Base-by-base conservation (phyloP, 306 rosid genomes). In the Morella rubra region DNA sequence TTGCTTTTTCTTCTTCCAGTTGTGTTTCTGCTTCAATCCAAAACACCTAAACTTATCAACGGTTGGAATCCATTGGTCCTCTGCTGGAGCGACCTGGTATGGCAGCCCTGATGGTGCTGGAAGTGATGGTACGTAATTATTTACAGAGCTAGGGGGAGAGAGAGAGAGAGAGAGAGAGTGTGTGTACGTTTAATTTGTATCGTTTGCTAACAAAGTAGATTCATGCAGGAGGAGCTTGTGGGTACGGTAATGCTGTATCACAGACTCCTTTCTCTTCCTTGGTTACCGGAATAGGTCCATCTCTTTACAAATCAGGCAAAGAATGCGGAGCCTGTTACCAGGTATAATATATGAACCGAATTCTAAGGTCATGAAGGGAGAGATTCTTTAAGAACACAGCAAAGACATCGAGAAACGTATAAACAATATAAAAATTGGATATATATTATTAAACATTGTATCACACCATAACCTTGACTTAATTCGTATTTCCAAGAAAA, bases 21-120 rank as follows among this genome's bases (percentile, higher is more conserved):
- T 78, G 37, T 70, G 85, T 59, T 64, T 80, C 13, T 51, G 78
- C 22, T 56, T 77, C 22, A 77, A 69, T n/a, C 59, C 73, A 4
- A 67, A 83, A 56, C 74, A 80, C 19, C 42, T 69, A 14, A 82
- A 73, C 80, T 69, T 85, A 51, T 60, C 89, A 6, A 20, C 79
- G 37, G 4, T 40, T 12, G 77, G 67, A 64, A 76, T 77, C 66
- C 66, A 44, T 20, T 85, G 89, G 86, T 16, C 15, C 5, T 14
- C 82, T 5, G 89, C 86, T n/a, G 82, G 84, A n/a, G 89, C 89
- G 4, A 85, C 85, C 51, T 74, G 86, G 89, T 85, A 82, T 27
- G 89, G 89, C 58, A 77, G 81, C 73, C 81, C 73, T 12, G 47
- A 82, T 42, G 89, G 85, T 14, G 77, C 77, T 7, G 85, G 86